Conservation (phyloP, 2,329 filamentous ascomycete genomes). For the Thelonectria blattea region DNA sequence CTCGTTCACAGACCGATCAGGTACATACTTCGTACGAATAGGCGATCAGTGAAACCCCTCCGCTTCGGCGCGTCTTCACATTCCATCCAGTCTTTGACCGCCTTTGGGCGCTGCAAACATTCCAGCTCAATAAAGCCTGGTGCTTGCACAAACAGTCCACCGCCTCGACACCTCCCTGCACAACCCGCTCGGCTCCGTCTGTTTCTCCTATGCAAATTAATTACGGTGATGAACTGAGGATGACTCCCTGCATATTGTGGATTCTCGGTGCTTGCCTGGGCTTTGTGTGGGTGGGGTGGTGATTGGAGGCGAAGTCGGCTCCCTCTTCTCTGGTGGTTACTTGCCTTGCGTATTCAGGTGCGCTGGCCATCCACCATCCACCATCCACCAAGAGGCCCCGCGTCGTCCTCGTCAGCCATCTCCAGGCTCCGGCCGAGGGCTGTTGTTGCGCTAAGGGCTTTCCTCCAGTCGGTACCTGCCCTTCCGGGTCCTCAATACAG, state of each 20-base stretch:
- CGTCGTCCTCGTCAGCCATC: too few species aligned
- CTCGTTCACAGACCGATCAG: background rate
- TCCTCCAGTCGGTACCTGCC: conserved; percentile 10
- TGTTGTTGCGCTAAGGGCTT: background rate
- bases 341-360: too few species aligned
- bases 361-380: too few species aligned
- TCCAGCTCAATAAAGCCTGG: background rate
- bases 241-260: conserved; percentile 20
- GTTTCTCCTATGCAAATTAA: background rate
- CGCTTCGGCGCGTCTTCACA: background rate
- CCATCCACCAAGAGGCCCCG: too few species aligned
- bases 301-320: background rate
- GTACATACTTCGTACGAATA: background rate
- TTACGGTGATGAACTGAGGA: conserved; percentile 1
- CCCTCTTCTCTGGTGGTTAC: too few species aligned
- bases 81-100: background rate
- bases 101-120: background rate
- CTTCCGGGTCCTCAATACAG: background rate
- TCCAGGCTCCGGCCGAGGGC: background rate
- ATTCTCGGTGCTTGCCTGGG: too few species aligned
- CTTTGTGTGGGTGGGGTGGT: conserved; percentile 8
- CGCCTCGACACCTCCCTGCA: too few species aligned
- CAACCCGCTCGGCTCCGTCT: background rate
- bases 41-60: too few species aligned
- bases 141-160: background rate